Base-by-base conservation (phyloP, 371 early-diverging fungal species). In the Mortierella sp. region DNA sequence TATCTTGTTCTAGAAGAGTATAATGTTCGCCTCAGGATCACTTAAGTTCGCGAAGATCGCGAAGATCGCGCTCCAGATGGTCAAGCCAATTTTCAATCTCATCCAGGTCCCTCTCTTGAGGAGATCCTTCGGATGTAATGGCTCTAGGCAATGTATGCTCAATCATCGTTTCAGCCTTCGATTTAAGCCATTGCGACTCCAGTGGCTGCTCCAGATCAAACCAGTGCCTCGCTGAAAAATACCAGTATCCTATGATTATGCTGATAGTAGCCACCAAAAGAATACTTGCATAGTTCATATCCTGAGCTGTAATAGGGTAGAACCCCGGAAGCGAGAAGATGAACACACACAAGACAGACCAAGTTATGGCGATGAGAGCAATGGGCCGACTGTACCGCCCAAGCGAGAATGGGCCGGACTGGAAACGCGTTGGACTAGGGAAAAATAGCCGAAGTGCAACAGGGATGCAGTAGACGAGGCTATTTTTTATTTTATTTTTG, bases 1-100 rank as follows among this genome's bases (percentile, higher is more conserved):
- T n/a, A n/a, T n/a, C n/a, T n/a, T n/a, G n/a, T n/a, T n/a, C n/a
- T n/a, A n/a, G n/a, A n/a, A n/a, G n/a, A n/a, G n/a, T n/a, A n/a
- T n/a, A n/a, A n/a, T 55, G 28, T 29, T 51, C 22, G 35, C 47
- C 12, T 15, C 8, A 12, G 15, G 43, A 22, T 42, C n/a, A n/a
- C n/a, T n/a, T n/a, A 43, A 17, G 17, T 49, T 29, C 17, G 0
- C 23, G 19, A 5, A 59, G 19, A 9, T 53, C 35, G 13, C 54
- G 53, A 17, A 76, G 64, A 22, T 76, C 68, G 26, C 72, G 67
- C 29, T 76, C 77, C 28, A 76, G 45, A 47, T 68, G 61, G 2
- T 71, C 68, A 1, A 76, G 51, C 77, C 77, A 76, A 23, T 64
- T 51, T 62, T 71, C 77, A 32, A 76, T 71, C 56, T 76, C 77